These are phyloP conservation scores for Phaeosphaeriaceae sp. DNA, from an alignment of 2,329 filamentous ascomycete genomes.

Conservation along the genomic window DNA sequence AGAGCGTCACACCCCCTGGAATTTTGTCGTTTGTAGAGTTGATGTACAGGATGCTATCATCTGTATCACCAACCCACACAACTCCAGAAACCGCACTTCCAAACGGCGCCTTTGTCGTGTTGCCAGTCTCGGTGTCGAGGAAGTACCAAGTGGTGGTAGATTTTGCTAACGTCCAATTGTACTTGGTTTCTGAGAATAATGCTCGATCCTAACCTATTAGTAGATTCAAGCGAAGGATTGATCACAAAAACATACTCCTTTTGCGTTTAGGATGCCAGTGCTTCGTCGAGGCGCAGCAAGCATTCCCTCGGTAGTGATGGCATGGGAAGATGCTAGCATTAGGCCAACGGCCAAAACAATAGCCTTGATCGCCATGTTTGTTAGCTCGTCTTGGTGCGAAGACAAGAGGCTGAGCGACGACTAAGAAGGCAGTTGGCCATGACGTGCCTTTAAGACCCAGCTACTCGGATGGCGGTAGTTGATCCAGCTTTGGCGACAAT, in stretches of 20 bases:
- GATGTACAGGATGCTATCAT: conserved; percentile 67
- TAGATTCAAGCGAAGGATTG: background rate
- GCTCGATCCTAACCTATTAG: conserved; percentile 36
- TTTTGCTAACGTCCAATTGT: conserved; percentile 45
- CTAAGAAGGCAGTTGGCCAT: conserved; percentile 5
- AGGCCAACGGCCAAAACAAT: conserved; percentile 32
- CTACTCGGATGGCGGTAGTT: conserved; percentile 15
- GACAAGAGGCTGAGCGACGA: conserved; percentile 7
- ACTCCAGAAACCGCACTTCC: conserved; percentile 41
- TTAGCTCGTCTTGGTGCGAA: conserved; percentile 11
- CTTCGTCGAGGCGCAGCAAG: conserved; percentile 40
- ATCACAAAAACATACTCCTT: conserved; percentile 29
- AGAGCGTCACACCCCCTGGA: conserved; percentile 43
- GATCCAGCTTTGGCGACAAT: conserved; percentile 15
- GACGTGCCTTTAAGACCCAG: conserved; percentile 21
- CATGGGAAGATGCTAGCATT: conserved; percentile 32
- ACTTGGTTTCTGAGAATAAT: conserved; percentile 42
- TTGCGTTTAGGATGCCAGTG: conserved; percentile 40
- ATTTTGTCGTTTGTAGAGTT: conserved; percentile 65
- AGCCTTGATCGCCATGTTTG: conserved; percentile 36
- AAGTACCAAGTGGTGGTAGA: conserved; percentile 57
- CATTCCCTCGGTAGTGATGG: conserved; percentile 34
- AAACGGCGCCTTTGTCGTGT: conserved; percentile 42
- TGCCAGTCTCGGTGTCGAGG: conserved; percentile 37
- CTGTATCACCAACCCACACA: conserved; percentile 41